These are phyloP conservation scores for Quercus variabilis DNA, from an alignment of 306 rosid species.

Conservation along the genomic window DNA sequence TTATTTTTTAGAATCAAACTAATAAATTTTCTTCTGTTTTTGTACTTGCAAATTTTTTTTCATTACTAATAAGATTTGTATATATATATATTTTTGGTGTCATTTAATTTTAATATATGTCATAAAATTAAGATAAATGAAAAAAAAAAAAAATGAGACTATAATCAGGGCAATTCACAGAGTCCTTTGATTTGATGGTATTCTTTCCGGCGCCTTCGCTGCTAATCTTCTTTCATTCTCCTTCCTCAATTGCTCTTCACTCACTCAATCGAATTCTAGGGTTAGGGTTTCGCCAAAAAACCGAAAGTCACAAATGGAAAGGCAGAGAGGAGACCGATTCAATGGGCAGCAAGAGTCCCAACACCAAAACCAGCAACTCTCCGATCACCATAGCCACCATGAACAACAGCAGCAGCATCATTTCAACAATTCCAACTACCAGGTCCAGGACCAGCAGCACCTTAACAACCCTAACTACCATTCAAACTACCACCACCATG, in stretches of 20 bases:
- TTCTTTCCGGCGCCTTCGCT: too few species aligned
- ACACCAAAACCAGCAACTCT: conserved; percentile 13
- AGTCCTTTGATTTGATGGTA: too few species aligned
- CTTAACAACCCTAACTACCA: conserved; percentile 15
- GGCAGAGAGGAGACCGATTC: conserved; percentile 20
- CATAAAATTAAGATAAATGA: neutral
- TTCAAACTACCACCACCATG: conserved; percentile 20
- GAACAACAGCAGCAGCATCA: conserved; percentile 22
- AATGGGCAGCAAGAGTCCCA: conserved; percentile 12
- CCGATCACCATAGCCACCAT: conserved; percentile 21
- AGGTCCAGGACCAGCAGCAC: neutral
- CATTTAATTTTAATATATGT: too few species aligned
- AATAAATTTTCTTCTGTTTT: too few species aligned
- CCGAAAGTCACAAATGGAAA: conserved; percentile 29
- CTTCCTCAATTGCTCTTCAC: neutral
- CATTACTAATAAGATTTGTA: too few species aligned
- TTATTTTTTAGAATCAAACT: too few species aligned
- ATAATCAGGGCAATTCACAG: too few species aligned
- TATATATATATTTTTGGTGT: too few species aligned
- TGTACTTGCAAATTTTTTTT: too few species aligned
- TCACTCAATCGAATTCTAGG: neutral
- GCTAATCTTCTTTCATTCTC: neutral
- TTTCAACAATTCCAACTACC: conserved; percentile 14
- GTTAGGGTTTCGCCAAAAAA: neutral
- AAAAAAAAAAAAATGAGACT: neutral